phyloP scores from a whole-genome alignment of 208 protist genomes.

The Strigomonas culicis region DNA sequence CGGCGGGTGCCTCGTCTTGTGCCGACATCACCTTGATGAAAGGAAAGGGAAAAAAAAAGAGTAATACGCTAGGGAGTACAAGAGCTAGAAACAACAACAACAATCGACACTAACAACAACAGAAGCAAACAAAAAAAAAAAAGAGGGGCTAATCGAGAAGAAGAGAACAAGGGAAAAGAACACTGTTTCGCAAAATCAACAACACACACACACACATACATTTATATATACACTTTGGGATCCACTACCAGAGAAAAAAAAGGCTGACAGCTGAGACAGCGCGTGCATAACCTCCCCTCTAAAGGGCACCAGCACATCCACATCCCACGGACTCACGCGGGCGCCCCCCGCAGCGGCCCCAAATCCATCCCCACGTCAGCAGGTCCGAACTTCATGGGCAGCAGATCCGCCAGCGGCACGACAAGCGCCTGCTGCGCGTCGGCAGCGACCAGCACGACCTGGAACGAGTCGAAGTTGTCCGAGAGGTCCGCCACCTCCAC shows the following conservation, averaged over 20 bases:
- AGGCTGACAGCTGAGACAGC: too few species aligned
- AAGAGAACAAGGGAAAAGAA: neutral
- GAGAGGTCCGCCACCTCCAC: slow-evolving; percentile 79
- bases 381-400: slow-evolving; percentile 74
- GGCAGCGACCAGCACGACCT: slow-evolving; percentile 58
- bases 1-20: too few species aligned
- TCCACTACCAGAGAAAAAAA: neutral
- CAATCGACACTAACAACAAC: neutral
- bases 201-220: neutral
- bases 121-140: neutral
- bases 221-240: neutral
- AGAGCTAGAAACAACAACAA: too few species aligned
- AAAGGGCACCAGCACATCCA: too few species aligned
- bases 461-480: slow-evolving; percentile 54
- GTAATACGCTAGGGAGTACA: too few species aligned
- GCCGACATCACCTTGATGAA: neutral
- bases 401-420: slow-evolving; percentile 49
- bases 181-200: too few species aligned
- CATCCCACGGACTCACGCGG: too few species aligned
- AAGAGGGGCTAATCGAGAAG: neutral
- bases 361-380: slow-evolving; percentile 71
- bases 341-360: slow-evolving; percentile 10
- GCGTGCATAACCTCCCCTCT: too few species aligned
- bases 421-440: slow-evolving; percentile 49
- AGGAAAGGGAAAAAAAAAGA: neutral